These are phyloP conservation scores for Solanum chacoense DNA, from an alignment of 305 asterid genomes.

Conservation along the genomic window DNA sequence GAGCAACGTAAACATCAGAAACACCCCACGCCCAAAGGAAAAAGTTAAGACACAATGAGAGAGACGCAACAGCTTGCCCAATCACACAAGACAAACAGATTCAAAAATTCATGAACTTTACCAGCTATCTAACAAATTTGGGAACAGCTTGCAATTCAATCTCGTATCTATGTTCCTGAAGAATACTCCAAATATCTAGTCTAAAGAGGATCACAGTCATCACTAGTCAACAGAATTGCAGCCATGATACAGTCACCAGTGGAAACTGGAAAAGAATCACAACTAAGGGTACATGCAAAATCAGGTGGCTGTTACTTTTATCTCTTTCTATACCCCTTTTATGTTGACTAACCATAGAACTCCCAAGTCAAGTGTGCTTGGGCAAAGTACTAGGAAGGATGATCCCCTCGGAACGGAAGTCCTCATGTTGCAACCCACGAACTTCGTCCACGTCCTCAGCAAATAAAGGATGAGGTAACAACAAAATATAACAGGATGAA, in stretches of 20 bases:
- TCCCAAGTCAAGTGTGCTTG: background rate
- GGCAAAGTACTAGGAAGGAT: background rate
- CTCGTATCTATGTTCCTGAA: background rate
- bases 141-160: background rate
- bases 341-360: background rate
- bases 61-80: background rate
- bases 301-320: background rate
- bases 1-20: background rate
- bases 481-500: background rate
- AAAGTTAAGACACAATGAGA: background rate
- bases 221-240: background rate
- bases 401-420: background rate
- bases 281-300: background rate
- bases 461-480: background rate
- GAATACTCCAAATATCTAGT: background rate
- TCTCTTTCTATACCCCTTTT: background rate
- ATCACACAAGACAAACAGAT: background rate
- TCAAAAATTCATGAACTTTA: background rate
- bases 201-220: background rate
- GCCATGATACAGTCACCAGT: background rate
- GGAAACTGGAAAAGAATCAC: background rate
- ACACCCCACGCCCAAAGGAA: background rate
- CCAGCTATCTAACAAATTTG: background rate
- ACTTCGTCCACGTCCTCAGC: background rate
- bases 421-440: background rate